A percentile compares a stretch with the other conserved stretches of the same genome.
phyloP scores from a whole-genome alignment of 108 stramenopile species.

The Discostella pseudostelligera region DNA sequence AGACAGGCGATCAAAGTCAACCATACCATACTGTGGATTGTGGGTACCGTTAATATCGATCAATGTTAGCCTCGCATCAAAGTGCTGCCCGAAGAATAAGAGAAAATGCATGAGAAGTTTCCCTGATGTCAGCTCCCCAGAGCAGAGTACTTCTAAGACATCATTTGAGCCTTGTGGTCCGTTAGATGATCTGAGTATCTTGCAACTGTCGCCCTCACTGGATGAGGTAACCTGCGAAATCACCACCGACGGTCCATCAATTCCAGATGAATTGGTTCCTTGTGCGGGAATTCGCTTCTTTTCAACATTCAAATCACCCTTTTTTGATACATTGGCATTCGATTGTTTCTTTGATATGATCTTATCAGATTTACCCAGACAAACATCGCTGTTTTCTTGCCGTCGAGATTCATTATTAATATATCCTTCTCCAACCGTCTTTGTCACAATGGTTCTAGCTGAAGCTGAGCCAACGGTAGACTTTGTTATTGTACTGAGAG shows the following conservation, averaged over 20 bases:
- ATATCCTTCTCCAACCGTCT: conserved; percentile 8
- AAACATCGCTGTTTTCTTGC: conserved; percentile 34
- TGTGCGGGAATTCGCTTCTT: conserved; percentile 21
- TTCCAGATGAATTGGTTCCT: conserved; percentile 12
- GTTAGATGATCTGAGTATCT: conserved; percentile 21
- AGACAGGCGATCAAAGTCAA: conserved; percentile 52
- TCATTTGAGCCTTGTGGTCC: conserved; percentile 84
- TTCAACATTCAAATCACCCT: neutral
- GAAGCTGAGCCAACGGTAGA: conserved; percentile 21
- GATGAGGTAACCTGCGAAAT: conserved; percentile 26
- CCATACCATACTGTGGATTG: conserved; percentile 40
- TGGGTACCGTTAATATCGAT: conserved; percentile 75
- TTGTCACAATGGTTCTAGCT: conserved; percentile 16
- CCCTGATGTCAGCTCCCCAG: conserved; percentile 78
- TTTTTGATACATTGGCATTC: conserved; percentile 2
- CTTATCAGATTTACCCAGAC: neutral
- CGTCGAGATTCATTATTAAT: conserved; percentile 24
- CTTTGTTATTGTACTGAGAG: conserved; percentile 24
- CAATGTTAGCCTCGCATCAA: conserved; percentile 73
- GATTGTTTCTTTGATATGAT: conserved; percentile 2
- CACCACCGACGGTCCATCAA: conserved; percentile 16
- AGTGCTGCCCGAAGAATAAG: conserved; percentile 82
- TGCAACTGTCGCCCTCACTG: conserved; percentile 2
- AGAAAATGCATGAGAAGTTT: conserved; percentile 88
- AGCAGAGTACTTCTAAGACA: conserved; percentile 82